Base-by-base conservation (phyloP, 306 rosid species). In the Prunus salicina region DNA sequence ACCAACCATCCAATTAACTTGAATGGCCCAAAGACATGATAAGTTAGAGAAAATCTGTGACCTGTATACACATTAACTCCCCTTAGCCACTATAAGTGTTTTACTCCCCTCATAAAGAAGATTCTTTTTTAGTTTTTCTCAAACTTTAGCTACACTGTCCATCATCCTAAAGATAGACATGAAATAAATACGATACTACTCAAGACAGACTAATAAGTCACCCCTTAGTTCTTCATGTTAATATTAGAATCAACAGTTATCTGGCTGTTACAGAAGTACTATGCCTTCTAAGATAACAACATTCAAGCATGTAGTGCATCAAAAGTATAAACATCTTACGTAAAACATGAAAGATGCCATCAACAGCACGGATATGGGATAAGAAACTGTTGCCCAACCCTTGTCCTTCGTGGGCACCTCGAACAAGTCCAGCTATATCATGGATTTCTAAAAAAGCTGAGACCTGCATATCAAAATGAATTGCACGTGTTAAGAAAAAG, bases 331-430 rank as follows among this genome's bases (percentile, higher is more conserved):
- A 53, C 18, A 56, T 76, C 98, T 92, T 91, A 96, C 99, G 96
- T 75, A 96, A 68, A 80, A 96, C 99, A 68, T 96, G 99, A 72
- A 96, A 96, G 76, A 96, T 96, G 77, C 99, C 99, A 82, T 96
- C 99, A 28, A 96, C 99, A 13, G 99, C 98, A 56, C 99, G 99
- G 51, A 96, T 96, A 80, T 96, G 99, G 62, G 99, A 96, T 72
- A 96, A 88, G 84, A 96, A 96, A 87, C 89, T 96, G 80, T 96
- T 96, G 78, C 99, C 99, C 90, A 96, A 81, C 56, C 99, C 99
- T 82, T 96, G 96, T 72, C 99, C 99, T 80, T 90, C 76, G 84
- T 96, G 99, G 69, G 99, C 99, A 64, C 98, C 99, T 63, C 91
- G 88, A 82, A 96, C 99, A 84, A 96, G 82, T 75, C 99, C 99